Evolutionary conservation across 208 protist species (phyloP), one percentile per base, ranked within the genome.

Genomic region (Trypanosoma vivax): DNA sequence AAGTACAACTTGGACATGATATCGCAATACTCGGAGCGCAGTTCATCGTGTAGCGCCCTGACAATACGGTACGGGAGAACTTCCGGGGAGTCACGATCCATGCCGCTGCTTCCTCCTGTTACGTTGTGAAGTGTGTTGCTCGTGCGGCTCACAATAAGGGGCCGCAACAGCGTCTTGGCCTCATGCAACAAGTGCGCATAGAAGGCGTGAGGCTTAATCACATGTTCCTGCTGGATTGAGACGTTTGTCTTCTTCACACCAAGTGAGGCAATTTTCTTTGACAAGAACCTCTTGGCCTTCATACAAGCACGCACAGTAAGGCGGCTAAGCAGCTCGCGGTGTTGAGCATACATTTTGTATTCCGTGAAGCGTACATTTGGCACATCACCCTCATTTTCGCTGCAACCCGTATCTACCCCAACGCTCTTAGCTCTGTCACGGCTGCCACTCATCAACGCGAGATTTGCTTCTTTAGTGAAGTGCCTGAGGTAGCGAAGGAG

Each of bases 171-270:
- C 7, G 69, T 51, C 16, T 67, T 65, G 4, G 70, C 76, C 0
- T 65, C 64, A 3, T 72, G 70, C 21, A 93, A 65, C 37, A 93
- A 90, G 47, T 87, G 74, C 25, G 89, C 76, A 56, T 75, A 93
- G 40, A 84, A 79, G 1, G 79, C 48, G 35, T 69, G 50, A 30
- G 70, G 73, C 62, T 79, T 80, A 18, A 93, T 54, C 1, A 63
- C 67, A 51, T 93, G 76, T 27, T 88, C 81, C 38, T 93, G 86
- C 51, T 88, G 86, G 27, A 93, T 88, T 42, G 68, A 88, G 3
- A 90, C 64, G 37, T 93, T 93, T 19, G 86, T 93, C 60, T 90
- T 86, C 34, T 62, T 66, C 10, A 71, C 55, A 9, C 67, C 76
- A 37, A 93, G 51, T 28, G 82, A 50, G 2, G 47, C 40, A 41